Evolutionary conservation across 2,329 filamentous ascomycete species (phyloP).

Genomic region (Alternaria triticina): DNA sequence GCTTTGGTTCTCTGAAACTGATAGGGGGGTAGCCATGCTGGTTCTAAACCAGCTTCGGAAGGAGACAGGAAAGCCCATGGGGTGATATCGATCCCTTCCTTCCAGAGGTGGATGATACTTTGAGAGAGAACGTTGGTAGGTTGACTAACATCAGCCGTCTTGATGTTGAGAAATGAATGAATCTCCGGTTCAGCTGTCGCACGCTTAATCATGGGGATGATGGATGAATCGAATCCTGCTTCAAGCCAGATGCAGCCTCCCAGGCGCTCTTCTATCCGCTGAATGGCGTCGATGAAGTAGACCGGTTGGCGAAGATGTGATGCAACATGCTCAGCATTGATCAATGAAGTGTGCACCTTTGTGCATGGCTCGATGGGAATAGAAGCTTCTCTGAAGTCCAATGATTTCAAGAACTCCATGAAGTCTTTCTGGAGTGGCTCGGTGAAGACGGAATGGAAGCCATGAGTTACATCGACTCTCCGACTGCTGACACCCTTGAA

Average conservation of each 20-base stretch:
- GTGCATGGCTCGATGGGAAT: constrained; percentile 13
- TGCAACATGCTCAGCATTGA: constrained; percentile 8
- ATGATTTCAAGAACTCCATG: background rate
- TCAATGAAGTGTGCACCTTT: background rate
- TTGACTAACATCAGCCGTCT: constrained; percentile 13
- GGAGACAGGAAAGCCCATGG: constrained; percentile 53
- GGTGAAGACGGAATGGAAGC: constrained; percentile 39
- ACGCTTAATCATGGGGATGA: constrained; percentile 37
- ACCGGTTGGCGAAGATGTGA: constrained; percentile 55
- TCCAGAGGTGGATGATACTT: constrained; percentile 49
- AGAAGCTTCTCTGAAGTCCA: constrained; percentile 4
- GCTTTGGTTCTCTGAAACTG: constrained; percentile 33
- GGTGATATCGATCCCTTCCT: constrained; percentile 39
- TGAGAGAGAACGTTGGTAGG: constrained; percentile 27
- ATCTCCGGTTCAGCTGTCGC: constrained; percentile 20
- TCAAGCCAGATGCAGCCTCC: constrained; percentile 29
- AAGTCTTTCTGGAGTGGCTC: constrained; percentile 34
- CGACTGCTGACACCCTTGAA: constrained; percentile 18
- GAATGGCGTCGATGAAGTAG: constrained; percentile 53
- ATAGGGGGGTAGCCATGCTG: constrained; percentile 36
- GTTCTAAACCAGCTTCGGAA: constrained; percentile 25
- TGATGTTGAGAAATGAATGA: constrained; percentile 5
- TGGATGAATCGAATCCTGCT: constrained; percentile 29
- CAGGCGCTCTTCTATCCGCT: constrained; percentile 44
- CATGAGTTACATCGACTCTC: constrained; percentile 33